Evolutionary conservation across 306 rosid species (phyloP).

Genomic region (Rosa rugosa): DNA sequence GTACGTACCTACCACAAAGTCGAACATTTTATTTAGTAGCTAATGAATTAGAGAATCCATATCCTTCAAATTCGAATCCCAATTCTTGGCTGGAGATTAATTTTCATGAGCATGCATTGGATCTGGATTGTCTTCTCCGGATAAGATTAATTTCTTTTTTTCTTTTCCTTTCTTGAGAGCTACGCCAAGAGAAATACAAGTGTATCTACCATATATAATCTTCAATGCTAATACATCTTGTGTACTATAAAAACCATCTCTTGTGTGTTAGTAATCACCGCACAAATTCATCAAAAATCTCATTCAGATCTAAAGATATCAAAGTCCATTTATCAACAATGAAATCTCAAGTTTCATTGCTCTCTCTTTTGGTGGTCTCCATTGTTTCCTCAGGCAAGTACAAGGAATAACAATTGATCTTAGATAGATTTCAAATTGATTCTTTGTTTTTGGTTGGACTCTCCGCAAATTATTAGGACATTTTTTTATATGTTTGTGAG

Average conservation of each 20-base stretch:
- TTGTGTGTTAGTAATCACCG: not conserved
- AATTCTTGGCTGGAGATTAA: not conserved
- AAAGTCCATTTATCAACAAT: not conserved
- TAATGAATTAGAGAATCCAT: not conserved
- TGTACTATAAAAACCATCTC: not conserved
- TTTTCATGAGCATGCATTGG: not conserved
- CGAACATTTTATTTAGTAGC: not conserved
- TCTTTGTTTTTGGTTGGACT: not conserved
- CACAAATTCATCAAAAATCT: not conserved
- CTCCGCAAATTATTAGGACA: not conserved
- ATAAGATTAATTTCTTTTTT: not conserved
- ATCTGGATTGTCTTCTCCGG: not conserved
- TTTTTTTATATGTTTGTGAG: not conserved
- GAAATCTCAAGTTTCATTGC: slow-evolving; percentile 7
- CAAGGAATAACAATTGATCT: not conserved
- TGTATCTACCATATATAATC: not conserved
- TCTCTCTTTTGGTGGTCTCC: not conserved
- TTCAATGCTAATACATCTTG: not conserved
- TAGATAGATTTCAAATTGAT: not conserved
- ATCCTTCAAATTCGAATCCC: not conserved
- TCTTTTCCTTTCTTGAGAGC: not conserved
- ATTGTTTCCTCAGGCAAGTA: not conserved
- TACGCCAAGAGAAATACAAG: not conserved
- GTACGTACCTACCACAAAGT: not conserved
- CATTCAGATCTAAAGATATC: not conserved